Evolutionary conservation across 768 basidiomycete species (phyloP).

Genomic region (Pholiota molesta): DNA sequence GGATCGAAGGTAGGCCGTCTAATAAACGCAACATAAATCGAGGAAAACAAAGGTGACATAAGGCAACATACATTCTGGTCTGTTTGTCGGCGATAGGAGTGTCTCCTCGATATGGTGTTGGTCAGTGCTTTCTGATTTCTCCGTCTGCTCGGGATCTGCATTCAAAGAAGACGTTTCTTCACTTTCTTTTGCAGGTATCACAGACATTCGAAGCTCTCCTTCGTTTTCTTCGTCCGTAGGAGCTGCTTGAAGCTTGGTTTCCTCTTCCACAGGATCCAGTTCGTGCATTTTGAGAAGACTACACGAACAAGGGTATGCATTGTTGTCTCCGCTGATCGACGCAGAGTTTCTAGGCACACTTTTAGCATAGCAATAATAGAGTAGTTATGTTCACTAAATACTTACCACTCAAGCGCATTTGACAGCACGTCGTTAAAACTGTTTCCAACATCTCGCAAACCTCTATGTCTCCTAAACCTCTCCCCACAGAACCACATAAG

Average conservation of each 20-base stretch:
- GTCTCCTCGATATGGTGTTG: slow-evolving; percentile 19
- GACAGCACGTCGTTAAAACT: slow-evolving; percentile 94
- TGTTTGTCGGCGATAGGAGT: slow-evolving; percentile 30
- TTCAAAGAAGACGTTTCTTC: slow-evolving; percentile 18
- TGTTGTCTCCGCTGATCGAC: slow-evolving; percentile 84
- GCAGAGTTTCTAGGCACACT: slow-evolving; percentile 68
- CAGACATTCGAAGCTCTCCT: slow-evolving; percentile 63
- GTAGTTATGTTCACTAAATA: slow-evolving; percentile 16
- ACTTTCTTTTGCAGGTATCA: slow-evolving; percentile 39
- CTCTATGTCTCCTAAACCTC: slow-evolving; percentile 85
- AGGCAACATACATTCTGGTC: slow-evolving; percentile 43
- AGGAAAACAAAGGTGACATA: background rate
- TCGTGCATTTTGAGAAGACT: slow-evolving; percentile 70
- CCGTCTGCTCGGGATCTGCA: slow-evolving; percentile 15
- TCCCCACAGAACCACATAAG: slow-evolving; percentile 69
- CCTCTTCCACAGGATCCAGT: slow-evolving; percentile 68
- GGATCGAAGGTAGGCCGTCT: slow-evolving; percentile 91
- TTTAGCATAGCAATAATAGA: slow-evolving; percentile 13
- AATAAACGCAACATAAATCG: slow-evolving; percentile 19
- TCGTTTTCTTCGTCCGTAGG: slow-evolving; percentile 54
- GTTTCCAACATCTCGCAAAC: slow-evolving; percentile 99
- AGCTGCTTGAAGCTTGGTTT: slow-evolving; percentile 58
- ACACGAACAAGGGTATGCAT: slow-evolving; percentile 88
- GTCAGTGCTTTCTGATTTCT: slow-evolving; percentile 1
- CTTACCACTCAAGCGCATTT: slow-evolving; percentile 94